Conservation (phyloP, 768 basidiomycete species). For the Naganishia onofrii region DNA sequence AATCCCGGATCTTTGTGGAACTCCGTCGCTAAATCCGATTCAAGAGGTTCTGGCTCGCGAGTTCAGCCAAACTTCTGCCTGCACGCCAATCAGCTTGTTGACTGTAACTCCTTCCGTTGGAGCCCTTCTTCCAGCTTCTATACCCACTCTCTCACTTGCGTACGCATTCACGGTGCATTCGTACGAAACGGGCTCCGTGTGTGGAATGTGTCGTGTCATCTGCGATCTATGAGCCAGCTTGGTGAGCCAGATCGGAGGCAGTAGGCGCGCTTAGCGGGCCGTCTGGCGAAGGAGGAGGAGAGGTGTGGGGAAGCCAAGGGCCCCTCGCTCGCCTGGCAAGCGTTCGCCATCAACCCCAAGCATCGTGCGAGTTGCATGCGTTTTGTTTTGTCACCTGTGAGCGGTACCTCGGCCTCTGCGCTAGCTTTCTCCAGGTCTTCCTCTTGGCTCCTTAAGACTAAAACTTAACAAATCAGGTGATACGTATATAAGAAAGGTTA, state of each 20-base stretch:
- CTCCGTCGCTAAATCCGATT: too few relatives aligned
- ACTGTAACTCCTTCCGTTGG: not conserved
- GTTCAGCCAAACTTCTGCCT: too few relatives aligned
- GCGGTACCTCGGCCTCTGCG: slow-evolving; percentile 1
- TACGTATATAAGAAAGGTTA: not conserved
- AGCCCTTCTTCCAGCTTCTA: not conserved
- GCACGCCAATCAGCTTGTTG: not conserved
- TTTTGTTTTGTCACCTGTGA: slow-evolving; percentile 6
- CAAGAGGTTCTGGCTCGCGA: too few relatives aligned
- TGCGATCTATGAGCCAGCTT: not conserved
- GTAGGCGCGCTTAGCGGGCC: not conserved
- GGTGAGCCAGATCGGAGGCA: not conserved
- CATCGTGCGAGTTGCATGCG: not conserved
- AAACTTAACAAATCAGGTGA: slow-evolving; percentile 21
- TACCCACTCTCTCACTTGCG: too few relatives aligned
- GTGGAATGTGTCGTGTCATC: slow-evolving; percentile 2
- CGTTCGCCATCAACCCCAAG: not conserved
- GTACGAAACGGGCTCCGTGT: not conserved
- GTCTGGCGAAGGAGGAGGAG: not conserved
- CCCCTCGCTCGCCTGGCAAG: slow-evolving; percentile 13
- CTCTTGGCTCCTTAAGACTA: slow-evolving; percentile 3
- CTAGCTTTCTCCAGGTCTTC: not conserved
- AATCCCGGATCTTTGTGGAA: not conserved
- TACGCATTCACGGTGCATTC: not conserved
- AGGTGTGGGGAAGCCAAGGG: slow-evolving; percentile 1